These are phyloP conservation scores for Schizochytrium sp. DNA, from an alignment of 108 stramenopile species.

Conservation along the genomic window DNA sequence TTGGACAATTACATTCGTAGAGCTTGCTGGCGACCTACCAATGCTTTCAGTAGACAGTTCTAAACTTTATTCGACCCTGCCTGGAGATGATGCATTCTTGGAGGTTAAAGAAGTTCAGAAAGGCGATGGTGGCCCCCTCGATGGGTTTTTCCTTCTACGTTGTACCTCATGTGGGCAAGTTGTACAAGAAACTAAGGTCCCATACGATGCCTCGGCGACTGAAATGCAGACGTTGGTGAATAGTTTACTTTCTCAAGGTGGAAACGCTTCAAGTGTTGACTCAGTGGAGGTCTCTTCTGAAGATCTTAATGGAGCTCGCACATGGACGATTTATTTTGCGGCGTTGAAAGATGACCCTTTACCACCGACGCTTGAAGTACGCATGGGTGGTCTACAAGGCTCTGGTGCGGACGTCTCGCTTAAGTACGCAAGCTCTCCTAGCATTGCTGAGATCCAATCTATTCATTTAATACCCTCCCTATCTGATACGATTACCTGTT, in stretches of 20 bases:
- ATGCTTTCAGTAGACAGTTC: neutral
- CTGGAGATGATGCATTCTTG: neutral
- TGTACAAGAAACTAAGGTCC: neutral
- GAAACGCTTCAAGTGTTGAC: neutral
- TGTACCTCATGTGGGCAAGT: neutral
- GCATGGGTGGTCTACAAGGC: neutral
- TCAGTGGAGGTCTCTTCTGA: neutral
- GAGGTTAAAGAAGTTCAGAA: neutral
- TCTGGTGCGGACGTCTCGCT: neutral
- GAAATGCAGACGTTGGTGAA: neutral
- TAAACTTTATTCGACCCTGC: neutral
- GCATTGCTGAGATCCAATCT: constrained; percentile 28
- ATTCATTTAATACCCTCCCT: neutral
- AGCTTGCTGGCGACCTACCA: constrained; percentile 35
- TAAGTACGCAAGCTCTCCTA: neutral
- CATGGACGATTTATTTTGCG: constrained; percentile 41
- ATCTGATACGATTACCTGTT: neutral
- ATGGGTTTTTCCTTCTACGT: neutral
- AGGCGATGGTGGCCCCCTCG: neutral
- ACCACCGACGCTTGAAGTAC: constrained; percentile 34
- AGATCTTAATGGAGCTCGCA: neutral
- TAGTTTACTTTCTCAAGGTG: neutral
- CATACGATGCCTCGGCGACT: neutral
- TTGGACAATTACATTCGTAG: constrained; percentile 19
- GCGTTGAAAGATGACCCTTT: neutral